Conservation (phyloP, 75 land plant species). For the Selaginella moellendorffii region DNA sequence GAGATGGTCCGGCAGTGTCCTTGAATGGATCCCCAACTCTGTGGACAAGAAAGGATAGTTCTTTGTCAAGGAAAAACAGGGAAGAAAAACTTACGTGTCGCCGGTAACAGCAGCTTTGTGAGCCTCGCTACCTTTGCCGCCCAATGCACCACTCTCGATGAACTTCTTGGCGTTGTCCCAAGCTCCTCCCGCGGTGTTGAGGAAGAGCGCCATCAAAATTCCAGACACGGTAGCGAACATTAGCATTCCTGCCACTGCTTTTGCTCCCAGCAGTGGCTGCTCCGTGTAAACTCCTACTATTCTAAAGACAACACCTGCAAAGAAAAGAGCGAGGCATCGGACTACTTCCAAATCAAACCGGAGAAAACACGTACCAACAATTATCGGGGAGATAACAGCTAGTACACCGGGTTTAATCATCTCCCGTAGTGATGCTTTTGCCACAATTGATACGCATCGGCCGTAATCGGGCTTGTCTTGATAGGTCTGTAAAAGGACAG, state of each 20-base stretch:
- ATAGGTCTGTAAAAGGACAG: constrained; percentile 46
- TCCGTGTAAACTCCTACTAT: constrained; percentile 69
- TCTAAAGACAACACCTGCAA: constrained; percentile 64
- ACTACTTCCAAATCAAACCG: not conserved
- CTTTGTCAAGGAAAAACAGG: not conserved
- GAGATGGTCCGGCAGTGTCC: constrained; percentile 97
- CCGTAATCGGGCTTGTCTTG: constrained; percentile 94
- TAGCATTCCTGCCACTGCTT: constrained; percentile 89
- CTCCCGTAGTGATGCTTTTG: constrained; percentile 87
- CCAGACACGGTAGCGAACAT: constrained; percentile 99
- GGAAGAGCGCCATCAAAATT: constrained; percentile 94
- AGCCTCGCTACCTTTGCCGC: constrained; percentile 95
- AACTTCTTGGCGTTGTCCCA: constrained; percentile 99
- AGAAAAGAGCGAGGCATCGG: not conserved
- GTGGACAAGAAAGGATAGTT: constrained; percentile 13
- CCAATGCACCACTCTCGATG: constrained; percentile 95
- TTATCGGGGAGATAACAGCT: constrained; percentile 88
- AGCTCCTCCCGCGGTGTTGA: constrained; percentile 96
- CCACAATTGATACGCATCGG: constrained; percentile 97
- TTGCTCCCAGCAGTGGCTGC: constrained; percentile 88
- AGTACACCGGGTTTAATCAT: constrained; percentile 99
- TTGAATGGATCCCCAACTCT: constrained; percentile 99
- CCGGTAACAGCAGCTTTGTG: constrained; percentile 98
- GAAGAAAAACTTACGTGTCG: constrained; percentile 73
- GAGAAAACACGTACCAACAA: constrained; percentile 36